Percentiles rank a stretch among this genome's conserved stretches.
These are phyloP conservation scores for Neurospora hispaniola DNA, from an alignment of 495 filamentous ascomycete genomes.

Conservation along the genomic window DNA sequence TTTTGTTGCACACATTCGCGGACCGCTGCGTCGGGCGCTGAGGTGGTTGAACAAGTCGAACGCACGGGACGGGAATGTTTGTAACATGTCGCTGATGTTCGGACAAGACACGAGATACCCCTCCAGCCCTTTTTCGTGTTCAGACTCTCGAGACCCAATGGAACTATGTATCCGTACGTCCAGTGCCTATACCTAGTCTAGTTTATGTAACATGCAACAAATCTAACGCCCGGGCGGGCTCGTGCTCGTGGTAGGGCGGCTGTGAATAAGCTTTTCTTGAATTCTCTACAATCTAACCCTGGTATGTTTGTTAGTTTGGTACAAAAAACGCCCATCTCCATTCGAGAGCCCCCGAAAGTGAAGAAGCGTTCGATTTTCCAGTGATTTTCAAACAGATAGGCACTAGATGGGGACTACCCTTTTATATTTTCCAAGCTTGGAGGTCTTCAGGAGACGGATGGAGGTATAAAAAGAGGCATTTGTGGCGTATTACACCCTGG, in stretches of 20 bases:
- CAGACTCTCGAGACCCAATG: neutral
- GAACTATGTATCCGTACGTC: neutral
- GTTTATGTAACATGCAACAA: neutral
- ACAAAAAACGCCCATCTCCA: too few relatives aligned
- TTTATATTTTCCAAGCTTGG: too few relatives aligned
- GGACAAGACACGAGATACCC: neutral
- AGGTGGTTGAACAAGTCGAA: neutral
- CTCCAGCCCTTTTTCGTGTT: neutral
- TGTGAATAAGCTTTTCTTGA: neutral
- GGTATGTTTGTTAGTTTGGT: too few relatives aligned
- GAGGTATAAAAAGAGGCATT: too few relatives aligned
- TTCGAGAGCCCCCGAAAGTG: too few relatives aligned
- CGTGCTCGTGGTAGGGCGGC: neutral
- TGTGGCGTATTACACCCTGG: too few relatives aligned
- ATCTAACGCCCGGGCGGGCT: neutral
- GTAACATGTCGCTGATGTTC: neutral
- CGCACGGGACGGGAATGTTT: neutral
- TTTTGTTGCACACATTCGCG: neutral
- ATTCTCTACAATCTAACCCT: too few relatives aligned
- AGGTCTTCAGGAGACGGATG: too few relatives aligned
- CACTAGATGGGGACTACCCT: too few relatives aligned
- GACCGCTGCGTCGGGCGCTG: neutral
- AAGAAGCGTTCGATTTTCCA: too few relatives aligned
- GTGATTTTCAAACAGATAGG: too few relatives aligned
- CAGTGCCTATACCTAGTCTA: neutral